These are phyloP conservation scores for Kodamaea anthophila DNA, from an alignment of 1,139 yeast species.

Conservation along the genomic window DNA sequence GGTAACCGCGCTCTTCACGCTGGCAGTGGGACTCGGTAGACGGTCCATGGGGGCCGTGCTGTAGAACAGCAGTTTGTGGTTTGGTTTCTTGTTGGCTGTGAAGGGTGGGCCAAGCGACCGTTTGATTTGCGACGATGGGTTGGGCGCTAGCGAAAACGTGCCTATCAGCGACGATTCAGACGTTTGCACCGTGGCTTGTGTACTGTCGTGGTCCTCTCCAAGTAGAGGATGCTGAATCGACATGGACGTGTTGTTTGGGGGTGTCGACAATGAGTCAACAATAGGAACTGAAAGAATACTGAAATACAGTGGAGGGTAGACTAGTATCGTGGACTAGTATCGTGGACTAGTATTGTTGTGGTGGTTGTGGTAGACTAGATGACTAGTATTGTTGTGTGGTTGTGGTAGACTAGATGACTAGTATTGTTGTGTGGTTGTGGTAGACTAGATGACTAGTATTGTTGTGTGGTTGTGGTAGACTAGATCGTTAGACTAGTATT, in stretches of 20 bases:
- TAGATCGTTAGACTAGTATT: neutral
- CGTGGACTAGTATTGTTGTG: neutral
- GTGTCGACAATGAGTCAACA: no score
- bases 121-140: no score
- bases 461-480: neutral
- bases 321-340: no score
- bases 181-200: conserved; percentile 2
- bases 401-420: no score
- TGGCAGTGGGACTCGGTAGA: conserved; percentile 13
- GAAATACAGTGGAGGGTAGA: no score
- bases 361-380: no score
- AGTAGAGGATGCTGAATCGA: conserved; percentile 1
- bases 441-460: no score
- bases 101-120: conserved; percentile 11
- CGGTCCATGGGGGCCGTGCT: conserved; percentile 12
- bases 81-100: conserved; percentile 5
- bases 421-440: no score
- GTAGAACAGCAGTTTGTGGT: conserved; percentile 12
- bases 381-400: no score
- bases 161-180: conserved; percentile 4
- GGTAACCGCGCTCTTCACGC: conserved; percentile 1
- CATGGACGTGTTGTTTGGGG: no score
- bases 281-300: no score
- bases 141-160: conserved; percentile 6
- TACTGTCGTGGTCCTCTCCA: neutral